Evolutionary conservation across 805 yeast species (phyloP), one percentile per base, ranked within the genome.

Genomic region (Metschnikowia kunwiensis): DNA sequence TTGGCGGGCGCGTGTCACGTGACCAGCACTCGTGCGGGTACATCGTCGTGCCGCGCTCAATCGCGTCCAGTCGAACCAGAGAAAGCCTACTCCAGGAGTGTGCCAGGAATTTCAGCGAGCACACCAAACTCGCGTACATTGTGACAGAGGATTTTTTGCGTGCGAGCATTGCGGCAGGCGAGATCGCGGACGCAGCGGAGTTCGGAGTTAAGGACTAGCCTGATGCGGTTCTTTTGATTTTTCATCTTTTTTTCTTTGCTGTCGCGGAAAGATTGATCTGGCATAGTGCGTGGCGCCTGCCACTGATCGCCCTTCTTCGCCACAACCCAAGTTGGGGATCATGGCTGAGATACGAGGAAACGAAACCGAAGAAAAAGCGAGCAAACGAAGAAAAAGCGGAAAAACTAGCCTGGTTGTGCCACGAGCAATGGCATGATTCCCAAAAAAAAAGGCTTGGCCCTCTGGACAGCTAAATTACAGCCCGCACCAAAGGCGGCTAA

Each of bases 1-100:
- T 77, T 16, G 85, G 78, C 1, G 58, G 68, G 1, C 39, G 34
- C 3, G 27, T 41, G 17, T 7, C 22, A 11, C 25, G 11, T 2
- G 23, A 37, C 5, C 21, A 20, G 14, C 23, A 22, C 7, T 5
- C 11, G 8, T 60, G 71, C 27, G 61, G 71, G 23, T 50, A 70
- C 14, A 60, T 78, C 5, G 58, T 79, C 11, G 62, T 65, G 11
- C 54, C 58, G 8, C 24, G 16, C 9, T 30, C 39, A 36, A 9
- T 14, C 25, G 39, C 26, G 25, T 36, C 42, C 19, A 24, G 15
- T 28, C 32, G 38, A 22, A 18, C 19, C 14, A 14, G 23, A 14
- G 15, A 15, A n/a, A 32, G 38, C 5, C 42, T 60, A 16, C 43
- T 51, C 12, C 33, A 40, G 2, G 25, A 30, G 3, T 41, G 60